These are phyloP conservation scores for Yamadazyma nakazawae DNA, from an alignment of 805 yeast species.

Conservation along the genomic window DNA sequence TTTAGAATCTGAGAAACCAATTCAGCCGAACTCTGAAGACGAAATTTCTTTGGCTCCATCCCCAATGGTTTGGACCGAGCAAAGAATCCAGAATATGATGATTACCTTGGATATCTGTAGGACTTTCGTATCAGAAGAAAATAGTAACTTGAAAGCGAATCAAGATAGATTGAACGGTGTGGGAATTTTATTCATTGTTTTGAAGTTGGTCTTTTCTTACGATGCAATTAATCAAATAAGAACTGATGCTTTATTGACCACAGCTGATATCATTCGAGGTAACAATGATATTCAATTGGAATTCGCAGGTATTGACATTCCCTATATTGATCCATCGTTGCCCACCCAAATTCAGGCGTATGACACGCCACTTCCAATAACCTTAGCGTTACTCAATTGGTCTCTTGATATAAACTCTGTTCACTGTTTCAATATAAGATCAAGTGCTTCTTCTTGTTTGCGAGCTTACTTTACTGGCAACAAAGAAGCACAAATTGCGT, in stretches of 20 bases:
- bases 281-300: conserved; percentile 66
- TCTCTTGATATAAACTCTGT: conserved; percentile 73
- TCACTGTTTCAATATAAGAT: conserved; percentile 78
- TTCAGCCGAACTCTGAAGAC: conserved; percentile 27
- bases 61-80: conserved; percentile 72
- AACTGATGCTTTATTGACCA: conserved; percentile 64
- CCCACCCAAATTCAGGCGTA: conserved; percentile 41
- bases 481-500: conserved; percentile 54
- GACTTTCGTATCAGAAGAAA: conserved; percentile 68
- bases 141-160: conserved; percentile 55
- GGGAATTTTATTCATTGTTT: conserved; percentile 61
- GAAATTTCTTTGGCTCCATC: conserved; percentile 18
- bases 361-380: conserved; percentile 55
- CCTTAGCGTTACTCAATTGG: conserved; percentile 80
- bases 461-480: conserved; percentile 68
- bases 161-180: conserved; percentile 60
- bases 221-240: conserved; percentile 64
- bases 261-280: conserved; percentile 71
- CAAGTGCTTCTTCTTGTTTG: conserved; percentile 64
- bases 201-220: conserved; percentile 68
- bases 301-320: conserved; percentile 84
- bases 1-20: conserved; percentile 3
- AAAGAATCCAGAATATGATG: conserved; percentile 61
- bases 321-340: conserved; percentile 76
- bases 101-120: conserved; percentile 70